Base-by-base conservation (phyloP, 2,329 filamentous ascomycete species). In the Paraconiothyrium brasiliense region DNA sequence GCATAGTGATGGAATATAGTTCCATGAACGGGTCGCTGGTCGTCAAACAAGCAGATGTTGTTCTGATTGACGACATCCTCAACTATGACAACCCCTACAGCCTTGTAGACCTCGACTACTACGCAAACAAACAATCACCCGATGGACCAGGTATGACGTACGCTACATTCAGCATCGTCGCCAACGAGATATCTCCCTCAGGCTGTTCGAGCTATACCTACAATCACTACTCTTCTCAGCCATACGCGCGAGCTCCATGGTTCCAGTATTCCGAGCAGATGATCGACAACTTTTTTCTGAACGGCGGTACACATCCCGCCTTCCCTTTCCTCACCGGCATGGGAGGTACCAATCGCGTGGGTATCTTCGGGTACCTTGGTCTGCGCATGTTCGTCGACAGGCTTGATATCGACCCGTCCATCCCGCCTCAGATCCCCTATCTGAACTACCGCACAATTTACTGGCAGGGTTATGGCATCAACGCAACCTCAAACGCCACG, bases 71-170 rank as follows among this genome's bases (percentile, higher is more conserved):
- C 6, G 90, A 88, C 69, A 86, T 90, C 2, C 74, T 91, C 1
- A 84, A 86, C 58, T 91, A 86, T 65, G 83, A 84, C 4, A 81
- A 86, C 52, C 85, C 86, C 47, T 82, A 85, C 66, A 84, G 83
- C 14, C 74, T 86, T 50, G 82, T 80, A 34, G 87, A 91, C 65
- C 76, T 91, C 22, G 87, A 91, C 67, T 92, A 90, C 70, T 91
- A 92, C 69, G 89, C 90, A 4, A 86, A 86, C 48, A 89, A 88
- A 58, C 89, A 92, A 75, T 90, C 88, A 1, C 79, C 85, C 1
- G 84, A 90, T 66, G 90, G 90, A 0, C 90, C 90, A 1, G 90
- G 86, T 3, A 92, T 92, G 90, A 92, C 90, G 1, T 92, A 90
- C 75, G 87, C 87, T 10, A 87, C 90, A 10, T 91, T 90, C 75